Evolutionary conservation across 352 stramenopile genomes (phyloP), one percentile per base, ranked within the genome.

Genomic region (Blastocystis sp.): DNA sequence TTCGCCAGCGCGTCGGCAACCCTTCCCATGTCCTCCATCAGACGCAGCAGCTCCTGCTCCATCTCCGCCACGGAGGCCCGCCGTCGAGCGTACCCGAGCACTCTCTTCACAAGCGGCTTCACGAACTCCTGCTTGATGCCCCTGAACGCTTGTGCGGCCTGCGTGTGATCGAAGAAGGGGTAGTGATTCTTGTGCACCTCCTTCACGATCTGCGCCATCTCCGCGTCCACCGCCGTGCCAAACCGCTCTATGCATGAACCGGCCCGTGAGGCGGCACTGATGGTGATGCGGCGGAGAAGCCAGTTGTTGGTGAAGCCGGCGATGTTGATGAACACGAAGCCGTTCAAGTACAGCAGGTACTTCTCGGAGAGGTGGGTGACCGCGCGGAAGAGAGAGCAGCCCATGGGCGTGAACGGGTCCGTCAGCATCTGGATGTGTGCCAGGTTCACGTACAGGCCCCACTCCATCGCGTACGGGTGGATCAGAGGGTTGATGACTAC

Each of bases 401-500:
- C 74, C 42, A 63, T 63, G 0, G 74, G 74, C 17, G 74, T 68
- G 24, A 84, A 21, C 6, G 57, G 57, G 19, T 84, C 52, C 6
- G 74, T 68, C 6, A 84, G 14, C 54, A 84, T 84, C 48, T 84
- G 48, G 2, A 84, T 40, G 45, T 43, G 17, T 24, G 54, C 57
- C 3, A 68, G 52, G 66, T 84, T 84, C 11, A 84, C 4, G 45
- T 69, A 84, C 7, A 45, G 6, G 24, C 52, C 34, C 45, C 45
- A 84, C 40, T 84, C 52, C 21, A 68, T 84, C 7, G 65, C 60
- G 61, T 84, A 84, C 17, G 74, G 74, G 34, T 84, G 74, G n/a
- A 84, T 84, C 0, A 84, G 40, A 21, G 74, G 74, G n/a, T 84
- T 84, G 24, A 84, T 68, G 3, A 24, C 74, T 84, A 54, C n/a